Percentiles rank a stretch among this genome's conserved stretches.
Evolutionary conservation across 1,284 basidiomycete genomes (phyloP).

Genomic region (Rhodotorula sp.): DNA sequence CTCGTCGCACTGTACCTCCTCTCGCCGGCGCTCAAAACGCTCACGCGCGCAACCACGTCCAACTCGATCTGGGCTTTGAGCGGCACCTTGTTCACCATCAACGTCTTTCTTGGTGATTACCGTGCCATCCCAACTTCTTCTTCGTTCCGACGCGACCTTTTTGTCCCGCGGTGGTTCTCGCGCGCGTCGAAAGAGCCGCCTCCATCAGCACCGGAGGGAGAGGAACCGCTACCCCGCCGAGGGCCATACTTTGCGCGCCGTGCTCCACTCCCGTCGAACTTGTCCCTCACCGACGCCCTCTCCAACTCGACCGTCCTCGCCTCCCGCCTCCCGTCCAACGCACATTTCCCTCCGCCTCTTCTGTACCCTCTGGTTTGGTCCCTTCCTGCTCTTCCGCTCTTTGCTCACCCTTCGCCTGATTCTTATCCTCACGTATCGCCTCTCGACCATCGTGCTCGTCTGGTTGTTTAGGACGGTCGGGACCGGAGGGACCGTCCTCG

Average conservation of each 20-base stretch:
- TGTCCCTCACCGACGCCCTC: slow-evolving; percentile 92
- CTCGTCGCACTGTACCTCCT: slow-evolving; percentile 84
- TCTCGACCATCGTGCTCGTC: slow-evolving; percentile 55
- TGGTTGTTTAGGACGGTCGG: slow-evolving; percentile 57
- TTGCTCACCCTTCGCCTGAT: slow-evolving; percentile 64
- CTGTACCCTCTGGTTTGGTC: slow-evolving; percentile 76
- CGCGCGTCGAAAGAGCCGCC: background rate
- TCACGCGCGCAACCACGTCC: slow-evolving; percentile 90
- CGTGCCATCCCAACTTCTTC: slow-evolving; percentile 44
- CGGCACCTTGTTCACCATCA: slow-evolving; percentile 62
- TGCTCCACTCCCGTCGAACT: slow-evolving; percentile 65
- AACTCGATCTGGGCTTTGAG: slow-evolving; percentile 96
- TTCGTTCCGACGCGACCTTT: slow-evolving; percentile 45
- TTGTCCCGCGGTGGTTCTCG: slow-evolving; percentile 51
- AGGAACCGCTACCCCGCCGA: slow-evolving; percentile 19
- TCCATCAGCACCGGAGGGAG: too few relatives aligned
- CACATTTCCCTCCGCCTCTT: slow-evolving; percentile 84
- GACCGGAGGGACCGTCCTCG: slow-evolving; percentile 45
- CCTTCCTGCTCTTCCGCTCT: slow-evolving; percentile 77
- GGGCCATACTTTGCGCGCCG: slow-evolving; percentile 16
- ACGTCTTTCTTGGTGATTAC: slow-evolving; percentile 68
- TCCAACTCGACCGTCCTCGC: slow-evolving; percentile 91
- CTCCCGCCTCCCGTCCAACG: slow-evolving; percentile 76
- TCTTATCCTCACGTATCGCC: slow-evolving; percentile 61
- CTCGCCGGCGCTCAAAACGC: slow-evolving; percentile 83